A percentile compares a stretch with the other conserved stretches of the same genome.
These are phyloP conservation scores for Rhizopogon parksii DNA, from an alignment of 1,284 basidiomycete species.

Conservation along the genomic window DNA sequence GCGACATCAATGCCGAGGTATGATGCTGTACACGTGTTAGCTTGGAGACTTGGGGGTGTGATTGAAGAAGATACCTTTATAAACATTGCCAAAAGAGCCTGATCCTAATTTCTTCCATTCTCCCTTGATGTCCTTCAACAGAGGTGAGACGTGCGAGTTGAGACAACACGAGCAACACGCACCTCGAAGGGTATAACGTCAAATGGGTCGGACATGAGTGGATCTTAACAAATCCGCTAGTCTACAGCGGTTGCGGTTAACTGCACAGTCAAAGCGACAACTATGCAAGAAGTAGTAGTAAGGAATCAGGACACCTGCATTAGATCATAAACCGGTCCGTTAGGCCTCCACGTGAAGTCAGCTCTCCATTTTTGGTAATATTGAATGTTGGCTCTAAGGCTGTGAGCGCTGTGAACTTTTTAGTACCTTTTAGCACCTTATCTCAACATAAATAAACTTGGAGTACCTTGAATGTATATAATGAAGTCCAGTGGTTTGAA, in stretches of 20 bases:
- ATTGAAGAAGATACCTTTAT: constrained; percentile 54
- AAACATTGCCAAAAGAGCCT: constrained; percentile 90
- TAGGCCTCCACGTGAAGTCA: background rate
- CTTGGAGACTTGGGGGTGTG: constrained; percentile 5
- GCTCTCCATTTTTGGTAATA: background rate
- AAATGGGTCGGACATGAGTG: constrained; percentile 53
- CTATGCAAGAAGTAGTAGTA: background rate
- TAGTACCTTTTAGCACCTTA: background rate
- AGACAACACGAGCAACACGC: constrained; percentile 18
- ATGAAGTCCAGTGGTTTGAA: background rate
- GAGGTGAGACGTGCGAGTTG: constrained; percentile 5
- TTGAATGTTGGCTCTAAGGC: no score
- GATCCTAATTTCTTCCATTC: constrained; percentile 84
- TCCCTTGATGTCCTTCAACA: constrained; percentile 73
- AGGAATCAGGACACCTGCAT: background rate
- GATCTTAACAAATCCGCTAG: background rate
- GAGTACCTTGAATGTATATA: constrained; percentile 1
- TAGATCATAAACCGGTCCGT: background rate
- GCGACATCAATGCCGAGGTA: constrained; percentile 96
- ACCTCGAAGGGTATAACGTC: constrained; percentile 80
- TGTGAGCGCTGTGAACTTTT: background rate
- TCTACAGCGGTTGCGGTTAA: background rate
- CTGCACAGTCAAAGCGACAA: background rate
- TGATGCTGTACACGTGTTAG: constrained; percentile 42
- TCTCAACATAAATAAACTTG: background rate